These are phyloP conservation scores for Sphagnum magellanicum DNA, from an alignment of 228 moss, liverwort and hornwort species.

Conservation along the genomic window DNA sequence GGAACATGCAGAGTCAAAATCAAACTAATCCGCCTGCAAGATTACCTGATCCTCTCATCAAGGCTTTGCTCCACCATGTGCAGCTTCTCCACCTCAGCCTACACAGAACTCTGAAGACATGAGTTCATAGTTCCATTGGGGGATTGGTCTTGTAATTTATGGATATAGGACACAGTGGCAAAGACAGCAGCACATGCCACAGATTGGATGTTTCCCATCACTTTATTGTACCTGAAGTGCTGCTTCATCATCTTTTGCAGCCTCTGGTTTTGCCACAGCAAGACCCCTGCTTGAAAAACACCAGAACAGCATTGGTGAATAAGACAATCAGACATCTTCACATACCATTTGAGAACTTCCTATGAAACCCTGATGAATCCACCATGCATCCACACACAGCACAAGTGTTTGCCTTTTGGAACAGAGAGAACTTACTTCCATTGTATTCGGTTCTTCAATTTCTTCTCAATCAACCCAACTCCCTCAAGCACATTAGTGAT, in stretches of 20 bases:
- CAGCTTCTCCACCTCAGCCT: constrained; percentile 68
- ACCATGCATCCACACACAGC: background rate
- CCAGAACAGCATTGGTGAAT: background rate
- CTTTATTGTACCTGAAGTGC: constrained; percentile 52
- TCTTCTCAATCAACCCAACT: constrained; percentile 94
- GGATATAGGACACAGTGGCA: no score
- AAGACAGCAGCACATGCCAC: no score
- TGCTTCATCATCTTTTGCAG: constrained; percentile 62
- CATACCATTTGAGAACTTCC: background rate
- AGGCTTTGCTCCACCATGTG: constrained; percentile 48
- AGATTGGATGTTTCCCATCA: no score
- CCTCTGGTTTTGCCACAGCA: constrained; percentile 61
- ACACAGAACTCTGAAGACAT: background rate
- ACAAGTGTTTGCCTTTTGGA: background rate
- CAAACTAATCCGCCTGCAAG: background rate
- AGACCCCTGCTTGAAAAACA: constrained; percentile 41
- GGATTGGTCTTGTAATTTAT: constrained; percentile 1
- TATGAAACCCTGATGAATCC: background rate
- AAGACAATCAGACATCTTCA: background rate
- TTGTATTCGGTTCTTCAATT: constrained; percentile 88
- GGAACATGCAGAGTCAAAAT: no score
- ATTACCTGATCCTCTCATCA: constrained; percentile 63
- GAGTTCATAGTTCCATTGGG: background rate
- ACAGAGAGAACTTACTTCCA: constrained; percentile 70
- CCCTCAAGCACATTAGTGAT: constrained; percentile 92